Base-by-base conservation (phyloP, 164 flowering plant genomes). In the Hamamelis virginiana region DNA sequence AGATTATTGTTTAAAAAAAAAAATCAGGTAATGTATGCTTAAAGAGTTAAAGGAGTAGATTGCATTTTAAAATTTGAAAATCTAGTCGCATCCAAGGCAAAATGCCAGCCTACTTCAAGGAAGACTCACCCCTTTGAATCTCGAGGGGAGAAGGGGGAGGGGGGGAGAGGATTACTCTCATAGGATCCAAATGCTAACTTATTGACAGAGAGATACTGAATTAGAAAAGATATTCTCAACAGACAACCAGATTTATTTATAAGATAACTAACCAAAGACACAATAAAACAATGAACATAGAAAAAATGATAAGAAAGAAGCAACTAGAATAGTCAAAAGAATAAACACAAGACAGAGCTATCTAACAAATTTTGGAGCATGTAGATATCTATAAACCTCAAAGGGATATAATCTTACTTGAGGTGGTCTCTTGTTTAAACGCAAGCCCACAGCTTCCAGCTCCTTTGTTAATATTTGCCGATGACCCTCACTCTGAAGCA, bases 361-460 rank as follows among this genome's bases (percentile, higher is more conserved):
- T 33, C 41, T 33, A 21, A 21, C 0, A 5, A 47, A 64, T 15
- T n/a, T 28, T 47, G 48, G 28, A 21, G 33, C n/a, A 15, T 44
- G 14, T 45, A 21, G 9, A 25, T 5, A 53, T 38, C 66, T 18
- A 57, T n/a, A 25, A 28, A 27, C 9, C 43, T 46, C 46, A 3
- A 44, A 6, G 57, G 27, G 60, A 58, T 23, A 57, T 3, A 18
- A 53, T 23, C 80, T 83, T 82, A 90, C 99, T 61, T 93, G 99
- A 80, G 99, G 99, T n/a, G 97, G 99, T 75, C 80, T 90, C 79
- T 93, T 93, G 80, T 96, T 96, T 53, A 93, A 78, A 46, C 97
- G 98, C 86, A 96, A 77, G 67, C 98, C 98, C 70, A 96, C 98
- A 70, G 99, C 99, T 85, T 96, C 99, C 80, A 93, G 82, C 81